Base-by-base conservation (phyloP, 2,329 filamentous ascomycete genomes). In the Phaeosphaeriaceae sp. region DNA sequence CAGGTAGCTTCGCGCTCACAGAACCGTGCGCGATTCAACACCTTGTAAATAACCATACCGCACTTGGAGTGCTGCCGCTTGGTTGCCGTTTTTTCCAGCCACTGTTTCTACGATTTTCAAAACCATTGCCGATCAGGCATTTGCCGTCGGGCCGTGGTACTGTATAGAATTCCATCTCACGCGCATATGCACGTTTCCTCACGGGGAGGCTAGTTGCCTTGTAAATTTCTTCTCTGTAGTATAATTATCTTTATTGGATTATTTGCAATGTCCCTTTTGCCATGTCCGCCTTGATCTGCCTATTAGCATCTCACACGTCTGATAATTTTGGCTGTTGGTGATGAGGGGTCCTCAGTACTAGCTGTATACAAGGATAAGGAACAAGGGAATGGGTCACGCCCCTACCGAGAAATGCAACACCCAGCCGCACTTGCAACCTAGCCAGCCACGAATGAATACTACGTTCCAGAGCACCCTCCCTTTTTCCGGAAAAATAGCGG, bases 1-100 rank as follows among this genome's bases (percentile, higher is more conserved):
- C 65, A 70, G 35, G 49, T 72, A 17, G 66, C 67, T 9, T 65
- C 58, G n/a, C 59, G 61, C 13, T 60, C 63, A 1, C 67, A 69
- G 21, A 60, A 60, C 37, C 63, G 65, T 15, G 43, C 46, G 2
- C 67, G 68, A 35, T 63, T 67, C 32, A 63, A 70, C 40, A 72
- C 67, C 13, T 36, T 70, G 42, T 67, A 52, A 59, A 30, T 50
- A 17, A 18, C 40, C 16, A 23, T 49, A 40, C 21, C 33, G 49
- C 46, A 35, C 26, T 52, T 18, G 39, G 17, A 47, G 48, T 46
- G 29, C 48, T 33, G 46, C 15, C 17, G 32, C 41, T 34, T 46
- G n/a, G 34, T 33, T 23, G 8, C 23, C n/a, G n/a, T 40, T 43
- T 6, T 35, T 42, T 50, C 29, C 26, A 34, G 35, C 37, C 18